These are phyloP conservation scores for Mesostigma viride DNA, from an alignment of 139 green algal genomes.

Conservation along the genomic window DNA sequence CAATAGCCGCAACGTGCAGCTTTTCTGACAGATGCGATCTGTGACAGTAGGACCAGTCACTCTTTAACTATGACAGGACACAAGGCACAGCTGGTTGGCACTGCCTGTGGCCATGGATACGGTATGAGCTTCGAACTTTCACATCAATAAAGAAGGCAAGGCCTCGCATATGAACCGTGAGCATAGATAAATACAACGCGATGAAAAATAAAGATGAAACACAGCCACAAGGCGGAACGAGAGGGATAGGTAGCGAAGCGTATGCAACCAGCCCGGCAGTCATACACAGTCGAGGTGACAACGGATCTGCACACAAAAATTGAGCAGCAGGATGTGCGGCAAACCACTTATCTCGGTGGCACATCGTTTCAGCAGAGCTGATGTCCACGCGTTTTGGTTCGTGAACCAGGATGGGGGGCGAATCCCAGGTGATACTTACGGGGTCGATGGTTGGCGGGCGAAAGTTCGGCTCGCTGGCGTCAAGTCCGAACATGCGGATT, in stretches of 20 bases:
- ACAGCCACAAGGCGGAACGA: neutral
- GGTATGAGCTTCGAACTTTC: neutral
- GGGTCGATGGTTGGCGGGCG: neutral
- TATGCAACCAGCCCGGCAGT: too few relatives aligned
- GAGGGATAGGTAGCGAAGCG: too few relatives aligned
- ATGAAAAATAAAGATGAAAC: neutral
- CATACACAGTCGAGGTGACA: too few relatives aligned
- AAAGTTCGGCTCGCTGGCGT: constrained; percentile 5
- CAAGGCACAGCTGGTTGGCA: neutral
- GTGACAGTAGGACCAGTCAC: neutral
- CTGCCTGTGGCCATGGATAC: neutral
- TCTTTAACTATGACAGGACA: neutral
- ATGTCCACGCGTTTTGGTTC: too few relatives aligned
- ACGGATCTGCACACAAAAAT: too few relatives aligned
- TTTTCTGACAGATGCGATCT: neutral
- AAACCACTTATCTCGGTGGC: too few relatives aligned
- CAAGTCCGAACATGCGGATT: constrained; percentile 31
- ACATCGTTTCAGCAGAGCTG: too few relatives aligned
- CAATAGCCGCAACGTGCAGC: too few relatives aligned
- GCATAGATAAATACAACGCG: neutral
- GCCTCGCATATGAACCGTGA: neutral
- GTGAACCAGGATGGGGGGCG: too few relatives aligned
- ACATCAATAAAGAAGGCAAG: neutral
- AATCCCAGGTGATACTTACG: neutral
- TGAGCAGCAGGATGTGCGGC: too few relatives aligned